phyloP scores from a whole-genome alignment of 495 filamentous ascomycete species.

The Lasiosphaeria hispida region DNA sequence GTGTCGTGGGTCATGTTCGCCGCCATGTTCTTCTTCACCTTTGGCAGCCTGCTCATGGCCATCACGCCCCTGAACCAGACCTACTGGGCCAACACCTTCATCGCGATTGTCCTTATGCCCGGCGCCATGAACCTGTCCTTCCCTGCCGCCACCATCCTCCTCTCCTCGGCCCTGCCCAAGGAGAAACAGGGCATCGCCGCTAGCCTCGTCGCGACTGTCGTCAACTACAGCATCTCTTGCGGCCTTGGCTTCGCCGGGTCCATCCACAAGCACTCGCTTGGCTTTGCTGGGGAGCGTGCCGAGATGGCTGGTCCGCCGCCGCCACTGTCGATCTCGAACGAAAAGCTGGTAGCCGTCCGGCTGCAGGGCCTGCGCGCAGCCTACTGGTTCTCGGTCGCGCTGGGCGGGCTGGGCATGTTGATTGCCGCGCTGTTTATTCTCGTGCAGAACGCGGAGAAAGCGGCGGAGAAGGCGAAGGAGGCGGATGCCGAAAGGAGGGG shows the following conservation, averaged over 20 bases:
- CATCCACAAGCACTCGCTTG: constrained; percentile 27
- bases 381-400: constrained; percentile 55
- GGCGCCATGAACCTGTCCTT: constrained; percentile 53
- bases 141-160: constrained; percentile 51
- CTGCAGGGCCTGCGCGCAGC: constrained; percentile 56
- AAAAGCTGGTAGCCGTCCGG: constrained; percentile 18
- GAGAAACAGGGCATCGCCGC: constrained; percentile 60
- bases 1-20: constrained; percentile 47
- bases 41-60: constrained; percentile 44
- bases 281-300: background rate
- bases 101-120: constrained; percentile 53
- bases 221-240: constrained; percentile 44
- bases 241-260: constrained; percentile 49
- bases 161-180: constrained; percentile 52
- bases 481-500: too few species aligned
- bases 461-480: too few species aligned
- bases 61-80: constrained; percentile 45
- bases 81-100: constrained; percentile 62
- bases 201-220: constrained; percentile 40
- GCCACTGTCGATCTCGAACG: background rate
- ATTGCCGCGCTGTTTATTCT: constrained; percentile 19
- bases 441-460: background rate
- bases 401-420: constrained; percentile 45
- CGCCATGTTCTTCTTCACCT: constrained; percentile 47
- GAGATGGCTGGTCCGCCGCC: constrained; percentile 1